Base-by-base conservation (phyloP, 1,284 basidiomycete genomes). In the Ganoderma sinense region DNA sequence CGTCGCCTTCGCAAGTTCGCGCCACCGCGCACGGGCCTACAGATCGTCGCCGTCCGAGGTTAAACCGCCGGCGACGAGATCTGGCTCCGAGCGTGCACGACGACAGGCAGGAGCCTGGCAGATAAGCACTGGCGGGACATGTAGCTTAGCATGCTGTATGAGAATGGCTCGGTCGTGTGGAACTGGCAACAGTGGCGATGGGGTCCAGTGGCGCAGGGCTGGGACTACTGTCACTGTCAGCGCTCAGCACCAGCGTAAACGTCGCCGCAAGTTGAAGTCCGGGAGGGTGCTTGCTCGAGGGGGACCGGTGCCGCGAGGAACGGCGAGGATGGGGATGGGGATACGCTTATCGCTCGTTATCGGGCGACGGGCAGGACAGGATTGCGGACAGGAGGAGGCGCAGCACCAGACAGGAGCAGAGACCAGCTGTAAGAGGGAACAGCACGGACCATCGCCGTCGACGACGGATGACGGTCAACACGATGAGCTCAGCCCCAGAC, bases 11-110 rank as follows among this genome's bases (percentile, higher is more conserved):
- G n/a, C n/a, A n/a, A n/a, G n/a, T n/a, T n/a, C n/a, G 53, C 53
- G 53, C 13, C 53, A 31, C 26, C 26, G 53, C 3, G 8, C 53
- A 13, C 26, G 26, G 20, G 26, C 51, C 14, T 53, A 10, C 11
- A 29, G 51, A 31, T 58, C 56, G 56, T 58, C 56, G 56, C 36
- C 56, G 56, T 36, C 56, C 56, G 56, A 58, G 31, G 20, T 58
- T 33, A 11, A 31, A 6, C 56, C 56, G 56, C 18, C 56, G n/a
- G 56, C 31, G 18, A 10, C 29, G 31, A 36, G 36, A 7, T 7
- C 36, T 7, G 23, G 31, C 56, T 6, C 7, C 5, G 31, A 58
- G 56, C 26, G 8, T 20, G 33, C 29, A 36, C 18, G 56, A 18
- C 4, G 29, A 48, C n/a, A 48, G 11, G 45, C n/a, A 23, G 45